Evolutionary conservation across 495 filamentous ascomycete genomes (phyloP).

Genomic region (Aspergillus wentii): DNA sequence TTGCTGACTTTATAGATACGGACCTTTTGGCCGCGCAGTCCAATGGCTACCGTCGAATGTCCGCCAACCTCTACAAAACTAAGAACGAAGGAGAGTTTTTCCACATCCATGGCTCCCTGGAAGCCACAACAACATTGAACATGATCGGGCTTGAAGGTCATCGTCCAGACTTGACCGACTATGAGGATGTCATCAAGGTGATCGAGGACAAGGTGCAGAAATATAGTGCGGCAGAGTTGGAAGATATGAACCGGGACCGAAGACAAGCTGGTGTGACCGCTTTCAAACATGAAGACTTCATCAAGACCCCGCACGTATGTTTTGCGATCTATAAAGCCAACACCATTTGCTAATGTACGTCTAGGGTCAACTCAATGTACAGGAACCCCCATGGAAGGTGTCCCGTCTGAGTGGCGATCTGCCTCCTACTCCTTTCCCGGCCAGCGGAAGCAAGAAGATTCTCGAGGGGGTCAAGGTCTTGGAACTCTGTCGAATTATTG

Average conservation of each 20-base stretch:
- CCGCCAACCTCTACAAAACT: conserved; percentile 71
- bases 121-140: conserved; percentile 60
- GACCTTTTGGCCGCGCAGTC: conserved; percentile 68
- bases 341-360: conserved; percentile 10
- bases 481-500: conserved; percentile 62
- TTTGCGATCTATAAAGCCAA: conserved; percentile 7
- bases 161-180: conserved; percentile 58
- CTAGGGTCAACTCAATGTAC: conserved; percentile 42
- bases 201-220: conserved; percentile 62
- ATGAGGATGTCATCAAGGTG: conserved; percentile 58
- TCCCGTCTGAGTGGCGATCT: conserved; percentile 37
- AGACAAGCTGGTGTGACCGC: conserved; percentile 64
- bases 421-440: conserved; percentile 50
- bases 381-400: conserved; percentile 52
- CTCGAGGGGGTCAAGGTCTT: conserved; percentile 47
- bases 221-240: conserved; percentile 59
- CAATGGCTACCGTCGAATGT: conserved; percentile 66
- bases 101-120: conserved; percentile 75
- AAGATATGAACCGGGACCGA: conserved; percentile 55
- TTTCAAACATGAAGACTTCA: conserved; percentile 61
- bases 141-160: conserved; percentile 68
- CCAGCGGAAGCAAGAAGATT: conserved; percentile 25
- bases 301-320: conserved; percentile 54
- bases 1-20: conserved; percentile 49
- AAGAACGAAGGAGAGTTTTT: conserved; percentile 61